A percentile compares a stretch with the other conserved stretches of the same genome.
Evolutionary conservation across 805 yeast genomes (phyloP).

Genomic region (Lipomyces japonicus): DNA sequence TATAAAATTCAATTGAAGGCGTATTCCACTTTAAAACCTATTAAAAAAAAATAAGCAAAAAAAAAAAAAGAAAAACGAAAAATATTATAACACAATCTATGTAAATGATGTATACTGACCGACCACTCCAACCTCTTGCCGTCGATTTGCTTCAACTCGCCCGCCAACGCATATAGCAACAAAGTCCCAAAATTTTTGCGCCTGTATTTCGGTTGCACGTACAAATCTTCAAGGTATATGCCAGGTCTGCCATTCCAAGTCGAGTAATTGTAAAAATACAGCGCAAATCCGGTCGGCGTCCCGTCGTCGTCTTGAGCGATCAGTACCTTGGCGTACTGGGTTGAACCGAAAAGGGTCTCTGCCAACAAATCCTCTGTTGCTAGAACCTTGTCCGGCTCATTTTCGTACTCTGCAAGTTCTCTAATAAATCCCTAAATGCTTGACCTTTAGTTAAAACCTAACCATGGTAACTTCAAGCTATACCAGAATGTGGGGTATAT

Average conservation of each 20-base stretch:
- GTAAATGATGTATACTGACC: slow-evolving; percentile 6
- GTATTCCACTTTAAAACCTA: slow-evolving; percentile 28
- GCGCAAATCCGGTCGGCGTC: slow-evolving; percentile 36
- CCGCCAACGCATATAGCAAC: slow-evolving; percentile 24
- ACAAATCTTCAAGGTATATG: slow-evolving; percentile 27
- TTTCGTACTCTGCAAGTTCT: slow-evolving; percentile 25
- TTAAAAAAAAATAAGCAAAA: not conserved
- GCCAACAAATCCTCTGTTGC: slow-evolving; percentile 24
- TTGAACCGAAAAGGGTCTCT: slow-evolving; percentile 19
- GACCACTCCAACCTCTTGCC: slow-evolving; percentile 29
- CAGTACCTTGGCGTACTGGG: slow-evolving; percentile 20
- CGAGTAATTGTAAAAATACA: slow-evolving; percentile 29
- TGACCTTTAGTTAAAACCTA: not conserved
- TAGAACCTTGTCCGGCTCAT: slow-evolving; percentile 24
- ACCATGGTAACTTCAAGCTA: not conserved
- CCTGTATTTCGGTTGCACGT: slow-evolving; percentile 25
- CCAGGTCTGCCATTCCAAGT: slow-evolving; percentile 31
- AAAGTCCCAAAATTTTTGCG: slow-evolving; percentile 20
- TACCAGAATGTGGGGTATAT: slow-evolving; percentile 25
- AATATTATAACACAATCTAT: not conserved
- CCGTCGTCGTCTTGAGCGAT: slow-evolving; percentile 27
- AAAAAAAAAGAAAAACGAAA: not conserved
- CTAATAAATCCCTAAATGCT: slow-evolving; percentile 15
- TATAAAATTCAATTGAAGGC: slow-evolving; percentile 27
- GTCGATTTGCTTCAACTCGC: slow-evolving; percentile 21